Percentiles rank a stretch among this genome's conserved stretches.
Conservation (phyloP, 768 basidiomycete species). For the Russula vinacea region DNA sequence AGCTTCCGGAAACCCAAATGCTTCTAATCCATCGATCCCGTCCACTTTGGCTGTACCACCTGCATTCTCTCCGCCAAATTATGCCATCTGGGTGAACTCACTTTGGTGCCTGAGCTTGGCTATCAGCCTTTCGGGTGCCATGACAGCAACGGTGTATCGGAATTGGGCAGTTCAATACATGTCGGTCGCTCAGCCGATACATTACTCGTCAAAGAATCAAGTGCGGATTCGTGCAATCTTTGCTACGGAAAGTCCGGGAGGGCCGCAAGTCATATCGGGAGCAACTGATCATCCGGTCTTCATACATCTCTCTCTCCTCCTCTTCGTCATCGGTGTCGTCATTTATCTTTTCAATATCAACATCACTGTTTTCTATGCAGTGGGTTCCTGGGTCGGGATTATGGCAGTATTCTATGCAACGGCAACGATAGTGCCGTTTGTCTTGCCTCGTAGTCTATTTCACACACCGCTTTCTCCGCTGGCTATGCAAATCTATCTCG, state of each 20-base stretch:
- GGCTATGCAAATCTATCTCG: too few relatives aligned
- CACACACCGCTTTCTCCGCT: neutral
- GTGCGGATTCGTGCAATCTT: too few relatives aligned
- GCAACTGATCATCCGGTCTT: neutral
- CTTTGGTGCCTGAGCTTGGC: constrained; percentile 18
- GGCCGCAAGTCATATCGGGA: too few relatives aligned
- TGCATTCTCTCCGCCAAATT: constrained; percentile 4
- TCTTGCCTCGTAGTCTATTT: neutral
- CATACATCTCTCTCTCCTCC: neutral
- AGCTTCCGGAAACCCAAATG: neutral
- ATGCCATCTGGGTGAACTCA: constrained; percentile 14
- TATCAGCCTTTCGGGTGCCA: neutral
- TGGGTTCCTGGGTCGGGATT: neutral
- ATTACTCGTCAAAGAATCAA: too few relatives aligned
- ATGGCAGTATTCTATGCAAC: neutral
- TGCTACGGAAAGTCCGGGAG: too few relatives aligned
- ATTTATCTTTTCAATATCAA: constrained; percentile 2
- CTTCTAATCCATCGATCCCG: neutral
- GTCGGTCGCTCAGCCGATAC: neutral
- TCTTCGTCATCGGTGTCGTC: constrained; percentile 1
- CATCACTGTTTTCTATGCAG: neutral
- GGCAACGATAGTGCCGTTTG: neutral
- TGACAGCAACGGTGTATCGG: neutral
- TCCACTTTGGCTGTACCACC: neutral
- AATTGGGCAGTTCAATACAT: constrained; percentile 12